A percentile compares a stretch with the other conserved stretches of the same genome.
Conservation (phyloP, 2,329 filamentous ascomycete genomes). For the Botryotinia calthae region DNA sequence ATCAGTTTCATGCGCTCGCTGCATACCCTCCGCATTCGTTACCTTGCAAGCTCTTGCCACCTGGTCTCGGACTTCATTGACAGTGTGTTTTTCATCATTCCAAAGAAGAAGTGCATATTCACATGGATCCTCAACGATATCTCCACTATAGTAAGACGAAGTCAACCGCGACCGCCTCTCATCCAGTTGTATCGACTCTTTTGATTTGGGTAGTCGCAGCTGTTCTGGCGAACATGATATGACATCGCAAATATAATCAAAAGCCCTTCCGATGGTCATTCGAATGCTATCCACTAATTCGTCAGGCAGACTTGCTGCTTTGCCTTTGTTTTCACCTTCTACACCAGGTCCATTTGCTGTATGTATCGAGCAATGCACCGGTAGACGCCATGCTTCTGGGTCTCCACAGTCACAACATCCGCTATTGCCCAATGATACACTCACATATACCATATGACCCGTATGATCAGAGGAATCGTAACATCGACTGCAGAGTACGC, state of each 20-base stretch:
- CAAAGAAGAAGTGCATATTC: constrained; percentile 87
- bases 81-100: constrained; percentile 99
- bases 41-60: constrained; percentile 85
- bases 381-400: constrained; percentile 85
- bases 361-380: constrained; percentile 91
- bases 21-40: constrained; percentile 63
- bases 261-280: constrained; percentile 78
- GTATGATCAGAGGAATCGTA: constrained; percentile 95
- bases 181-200: constrained; percentile 76
- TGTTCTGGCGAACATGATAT: constrained; percentile 98
- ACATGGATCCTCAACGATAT: constrained; percentile 59
- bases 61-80: constrained; percentile 85
- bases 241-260: constrained; percentile 97
- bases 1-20: constrained; percentile 84
- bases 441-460: constrained; percentile 87
- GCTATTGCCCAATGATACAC: constrained; percentile 83
- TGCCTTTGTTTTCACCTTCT: constrained; percentile 58
- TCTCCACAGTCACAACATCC: constrained; percentile 98
- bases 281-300: constrained; percentile 76
- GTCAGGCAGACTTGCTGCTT: constrained; percentile 61
- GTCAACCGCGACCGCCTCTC: constrained; percentile 76
- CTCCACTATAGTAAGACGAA: constrained; percentile 69
- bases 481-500: constrained; percentile 88
- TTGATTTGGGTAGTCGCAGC: constrained; percentile 79
- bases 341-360: constrained; percentile 54